Base-by-base conservation (phyloP, 2,329 filamentous ascomycete species). In the Didymella arachidicola region DNA sequence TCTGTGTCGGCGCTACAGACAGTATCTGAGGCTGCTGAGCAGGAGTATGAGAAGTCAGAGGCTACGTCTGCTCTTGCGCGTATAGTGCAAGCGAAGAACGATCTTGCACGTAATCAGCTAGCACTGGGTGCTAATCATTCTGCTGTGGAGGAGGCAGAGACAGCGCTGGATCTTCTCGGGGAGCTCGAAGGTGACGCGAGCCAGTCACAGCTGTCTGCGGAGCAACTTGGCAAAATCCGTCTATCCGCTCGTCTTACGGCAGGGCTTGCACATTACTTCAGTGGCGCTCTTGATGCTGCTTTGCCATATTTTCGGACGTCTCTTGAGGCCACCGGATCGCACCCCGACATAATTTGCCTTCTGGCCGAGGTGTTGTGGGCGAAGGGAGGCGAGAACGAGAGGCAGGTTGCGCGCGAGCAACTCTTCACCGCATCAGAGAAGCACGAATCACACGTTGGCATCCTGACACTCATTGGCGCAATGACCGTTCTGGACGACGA, bases 361-460 rank as follows among this genome's bases (percentile, higher is more conserved):
- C 82, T 98, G 12, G 91, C 93, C 0, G 92, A 98, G 77, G 91
- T 98, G 0, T 83, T 98, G 0, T 99, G 95, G 94, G 93, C 93
- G 0, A 92, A 92, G 64, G 93, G 91, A 8, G 87, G 88, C 0
- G 86, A 89, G 7, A 83, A 88, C 0, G 90, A 93, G 54, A 87
- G 89, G 45, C 86, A 89, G 48, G 87, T 90, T 61, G 93, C 94
- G 16, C 86, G 92, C 3, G 87, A 90, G 51, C 86, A 91, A 63
- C 83, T 99, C 0, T 94, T 97, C 69, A 88, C 88, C 14, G 88
- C 90, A 34, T 88, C 97, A 12, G 91, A 93, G 67, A 84, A 82
- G 49, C 80, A 90, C 48, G 86, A 91, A 0, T 85, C 88, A 1
- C 93, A 98, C 65, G 85, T 96, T 1, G 89, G 89, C 62, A 89